Evolutionary conservation across 2,329 filamentous ascomycete species (phyloP).

Genomic region (Xylaria sp.): DNA sequence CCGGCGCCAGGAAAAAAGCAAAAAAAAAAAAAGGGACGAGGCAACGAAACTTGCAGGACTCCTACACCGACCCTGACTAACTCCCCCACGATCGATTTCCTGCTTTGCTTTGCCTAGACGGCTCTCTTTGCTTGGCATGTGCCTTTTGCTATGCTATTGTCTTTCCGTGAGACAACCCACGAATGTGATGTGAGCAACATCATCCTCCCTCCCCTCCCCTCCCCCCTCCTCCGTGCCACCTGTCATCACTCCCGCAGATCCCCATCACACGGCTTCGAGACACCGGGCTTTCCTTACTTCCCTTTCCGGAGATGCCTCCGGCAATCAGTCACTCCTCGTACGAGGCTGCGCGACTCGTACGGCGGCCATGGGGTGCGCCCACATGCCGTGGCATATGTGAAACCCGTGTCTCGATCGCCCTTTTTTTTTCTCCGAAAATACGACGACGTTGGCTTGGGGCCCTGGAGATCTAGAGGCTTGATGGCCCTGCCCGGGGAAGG

Average conservation of each 20-base stretch:
- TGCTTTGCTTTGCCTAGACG: neutral
- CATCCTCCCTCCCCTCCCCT: slow-evolving; percentile 12
- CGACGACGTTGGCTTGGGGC: slow-evolving; percentile 5
- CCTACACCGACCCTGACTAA: slow-evolving; percentile 16
- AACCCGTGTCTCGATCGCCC: neutral
- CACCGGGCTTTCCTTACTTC: slow-evolving; percentile 42
- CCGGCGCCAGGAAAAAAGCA: slow-evolving; percentile 21
- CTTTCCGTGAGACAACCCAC: slow-evolving; percentile 28
- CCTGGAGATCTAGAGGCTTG: neutral
- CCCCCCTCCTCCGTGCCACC: slow-evolving; percentile 25
- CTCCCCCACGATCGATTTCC: neutral
- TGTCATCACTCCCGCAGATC: slow-evolving; percentile 29
- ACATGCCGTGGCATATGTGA: slow-evolving; percentile 18
- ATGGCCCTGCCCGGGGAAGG: neutral
- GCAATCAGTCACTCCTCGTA: slow-evolving; percentile 28
- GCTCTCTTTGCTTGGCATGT: slow-evolving; percentile 1
- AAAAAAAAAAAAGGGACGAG: slow-evolving; percentile 8
- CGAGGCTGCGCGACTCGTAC: slow-evolving; percentile 15
- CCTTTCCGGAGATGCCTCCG: slow-evolving; percentile 31
- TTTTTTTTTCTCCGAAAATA: slow-evolving; percentile 24
- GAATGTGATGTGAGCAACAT: slow-evolving; percentile 4
- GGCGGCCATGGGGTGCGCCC: slow-evolving; percentile 11
- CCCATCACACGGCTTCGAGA: slow-evolving; percentile 41
- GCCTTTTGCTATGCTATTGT: slow-evolving; percentile 10
- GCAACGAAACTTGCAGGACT: slow-evolving; percentile 18